Evolutionary conservation across 2,329 filamentous ascomycete species (phyloP).

Genomic region (Paraphaeosphaeria minitans): DNA sequence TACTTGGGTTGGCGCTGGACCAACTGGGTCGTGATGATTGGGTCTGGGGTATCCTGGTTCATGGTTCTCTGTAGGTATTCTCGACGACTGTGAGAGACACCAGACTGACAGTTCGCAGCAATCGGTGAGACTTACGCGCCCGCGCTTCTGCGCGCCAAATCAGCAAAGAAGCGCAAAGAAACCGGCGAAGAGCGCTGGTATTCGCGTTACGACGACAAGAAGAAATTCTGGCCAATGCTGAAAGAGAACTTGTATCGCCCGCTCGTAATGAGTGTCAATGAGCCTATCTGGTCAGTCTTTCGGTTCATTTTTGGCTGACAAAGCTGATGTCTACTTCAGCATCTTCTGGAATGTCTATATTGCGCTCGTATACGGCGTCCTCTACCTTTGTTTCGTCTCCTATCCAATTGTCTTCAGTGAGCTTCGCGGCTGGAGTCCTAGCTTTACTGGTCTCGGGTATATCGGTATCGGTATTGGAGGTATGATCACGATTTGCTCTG

Average conservation of each 20-base stretch:
- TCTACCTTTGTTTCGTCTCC: conserved; percentile 89
- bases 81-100: conserved; percentile 65
- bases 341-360: conserved; percentile 76
- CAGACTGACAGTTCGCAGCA: conserved; percentile 72
- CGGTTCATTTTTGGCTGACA: not conserved
- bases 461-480: conserved; percentile 69
- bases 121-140: conserved; percentile 80
- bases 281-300: conserved; percentile 75
- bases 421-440: conserved; percentile 76
- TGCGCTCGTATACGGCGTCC: conserved; percentile 79
- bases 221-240: conserved; percentile 68
- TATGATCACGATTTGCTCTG: conserved; percentile 55
- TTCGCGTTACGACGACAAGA: conserved; percentile 79
- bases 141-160: conserved; percentile 74
- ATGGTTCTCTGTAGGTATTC: conserved; percentile 53
- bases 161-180: conserved; percentile 68
- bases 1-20: conserved; percentile 88
- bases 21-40: conserved; percentile 70
- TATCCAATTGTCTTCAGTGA: conserved; percentile 84
- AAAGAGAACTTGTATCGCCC: conserved; percentile 78
- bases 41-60: conserved; percentile 65
- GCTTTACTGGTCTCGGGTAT: conserved; percentile 77
- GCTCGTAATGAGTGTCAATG: conserved; percentile 75
- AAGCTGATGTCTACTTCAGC: conserved; percentile 47
- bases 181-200: conserved; percentile 76